A percentile compares a stretch with the other conserved stretches of the same genome.
phyloP scores from a whole-genome alignment of 768 basidiomycete species.

The Mycena crocata region DNA sequence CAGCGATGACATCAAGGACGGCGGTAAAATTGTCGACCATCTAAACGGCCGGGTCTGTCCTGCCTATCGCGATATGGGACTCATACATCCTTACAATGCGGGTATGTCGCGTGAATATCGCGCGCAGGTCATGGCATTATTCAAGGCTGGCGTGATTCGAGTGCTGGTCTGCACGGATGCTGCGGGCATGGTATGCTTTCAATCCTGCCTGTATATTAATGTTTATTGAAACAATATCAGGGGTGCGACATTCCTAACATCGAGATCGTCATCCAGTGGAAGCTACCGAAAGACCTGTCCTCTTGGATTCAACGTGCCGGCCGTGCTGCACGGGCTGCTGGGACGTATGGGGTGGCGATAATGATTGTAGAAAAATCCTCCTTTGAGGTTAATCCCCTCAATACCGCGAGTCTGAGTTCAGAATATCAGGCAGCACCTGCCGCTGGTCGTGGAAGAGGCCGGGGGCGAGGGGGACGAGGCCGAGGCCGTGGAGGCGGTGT shows the following conservation, averaged over 20 bases:
- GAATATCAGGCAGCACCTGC: no score
- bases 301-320: slow-evolving; percentile 49
- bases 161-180: slow-evolving; percentile 52
- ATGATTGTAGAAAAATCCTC: slow-evolving; percentile 40
- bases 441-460: slow-evolving; percentile 21
- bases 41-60: slow-evolving; percentile 32
- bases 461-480: slow-evolving; percentile 22
- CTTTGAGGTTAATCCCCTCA: slow-evolving; percentile 30
- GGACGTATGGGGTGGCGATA: slow-evolving; percentile 38
- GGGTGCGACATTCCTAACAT: slow-evolving; percentile 50
- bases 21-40: slow-evolving; percentile 40
- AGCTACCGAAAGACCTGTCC: slow-evolving; percentile 41
- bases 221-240: slow-evolving; percentile 21
- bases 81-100: slow-evolving; percentile 45
- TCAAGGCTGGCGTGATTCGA: slow-evolving; percentile 39
- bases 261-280: slow-evolving; percentile 53
- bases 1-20: slow-evolving; percentile 40
- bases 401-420: no score
- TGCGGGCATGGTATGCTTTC: slow-evolving; percentile 46
- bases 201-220: not conserved
- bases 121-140: slow-evolving; percentile 37
- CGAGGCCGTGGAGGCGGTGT: slow-evolving; percentile 25
- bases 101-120: slow-evolving; percentile 35
- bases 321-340: slow-evolving; percentile 40
- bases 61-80: slow-evolving; percentile 21